phyloP scores from a whole-genome alignment of 1,139 yeast species.

The Kodamaea plutei region DNA sequence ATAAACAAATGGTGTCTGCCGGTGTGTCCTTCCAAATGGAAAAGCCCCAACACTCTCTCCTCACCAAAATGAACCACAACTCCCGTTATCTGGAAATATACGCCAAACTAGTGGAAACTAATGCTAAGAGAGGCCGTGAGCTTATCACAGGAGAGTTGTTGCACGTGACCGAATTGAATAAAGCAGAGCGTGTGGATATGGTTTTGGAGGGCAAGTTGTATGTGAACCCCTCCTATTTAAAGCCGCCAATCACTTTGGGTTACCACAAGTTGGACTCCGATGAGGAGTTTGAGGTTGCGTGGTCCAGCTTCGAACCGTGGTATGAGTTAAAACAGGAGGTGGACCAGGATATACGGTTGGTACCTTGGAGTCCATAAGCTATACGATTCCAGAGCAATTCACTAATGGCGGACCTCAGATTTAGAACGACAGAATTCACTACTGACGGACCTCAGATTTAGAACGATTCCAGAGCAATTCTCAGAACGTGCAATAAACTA shows the following conservation, averaged over 20 bases:
- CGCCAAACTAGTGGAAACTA: slow-evolving; percentile 21
- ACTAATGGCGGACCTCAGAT: no score
- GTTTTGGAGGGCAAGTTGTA: slow-evolving; percentile 30
- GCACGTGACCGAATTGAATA: slow-evolving; percentile 35
- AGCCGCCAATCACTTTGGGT: slow-evolving; percentile 39
- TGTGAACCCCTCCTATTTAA: slow-evolving; percentile 15
- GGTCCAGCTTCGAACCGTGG: slow-evolving; percentile 53
- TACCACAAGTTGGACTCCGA: slow-evolving; percentile 34
- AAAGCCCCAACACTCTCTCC: neutral
- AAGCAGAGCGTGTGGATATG: slow-evolving; percentile 34
- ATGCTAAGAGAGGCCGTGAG: slow-evolving; percentile 16
- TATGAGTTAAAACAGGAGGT: slow-evolving; percentile 44
- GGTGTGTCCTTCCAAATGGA: neutral
- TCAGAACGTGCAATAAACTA: no score
- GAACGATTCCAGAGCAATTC: no score
- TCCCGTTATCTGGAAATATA: slow-evolving; percentile 26
- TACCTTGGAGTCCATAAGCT: no score
- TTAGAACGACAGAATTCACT: no score
- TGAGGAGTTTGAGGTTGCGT: slow-evolving; percentile 42
- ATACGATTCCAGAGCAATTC: no score
- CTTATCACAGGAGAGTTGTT: slow-evolving; percentile 25
- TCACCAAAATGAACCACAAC: slow-evolving; percentile 8
- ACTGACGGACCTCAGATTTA: no score
- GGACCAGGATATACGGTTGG: slow-evolving; percentile 35
- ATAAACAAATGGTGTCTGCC: neutral